Base-by-base conservation (phyloP, 768 basidiomycete genomes). In the Amanita exitialis region DNA sequence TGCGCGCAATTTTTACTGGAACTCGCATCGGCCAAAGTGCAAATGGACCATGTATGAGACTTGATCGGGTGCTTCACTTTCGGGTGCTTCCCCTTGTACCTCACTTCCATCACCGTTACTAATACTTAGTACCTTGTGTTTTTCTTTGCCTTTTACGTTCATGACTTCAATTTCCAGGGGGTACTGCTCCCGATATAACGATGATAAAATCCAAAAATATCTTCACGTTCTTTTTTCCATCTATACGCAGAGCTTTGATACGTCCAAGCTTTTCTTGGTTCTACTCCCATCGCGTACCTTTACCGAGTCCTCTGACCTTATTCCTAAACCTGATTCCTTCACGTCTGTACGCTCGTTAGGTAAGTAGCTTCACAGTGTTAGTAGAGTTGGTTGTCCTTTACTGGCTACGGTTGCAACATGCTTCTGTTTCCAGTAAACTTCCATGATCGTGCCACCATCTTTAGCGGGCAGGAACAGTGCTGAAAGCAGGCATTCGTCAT, bases 301-400 rank as follows among this genome's bases (percentile, higher is more conserved):
- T 30, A 6, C 12, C 23, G 23, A 23, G 23, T n/a, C 44, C 44
- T 49, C 37, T 54, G 48, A 53, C 52, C 50, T 51, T 49, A 49
- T 53, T 58, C 51, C 54, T 51, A 54, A 46, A 56, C 50, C 56
- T 59, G 16, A 18, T 20, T 55, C 56, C 51, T 44, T 62, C 56
- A 58, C 57, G 49, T 57, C 58, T 51, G 63, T 55, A 53, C 57
- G 53, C 55, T 56, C 47, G 20, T 30, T 55, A 73, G 66, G 72
- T 73, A 73, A 71, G 72, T 78, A 76, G 69, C 64, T 66, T 67
- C 68, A 10, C 69, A 65, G 59, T 56, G 47, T n/a, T 52, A 58
- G 50, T 52, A 57, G 49, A 54, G 62, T 52, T 58, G 54, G 56
- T 39, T 48, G 47, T 38, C 25, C 52, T 47, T 53, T 61, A 53